Evolutionary conservation across 208 protist species (phyloP).

Genomic region (Trypanosoma mega): DNA sequence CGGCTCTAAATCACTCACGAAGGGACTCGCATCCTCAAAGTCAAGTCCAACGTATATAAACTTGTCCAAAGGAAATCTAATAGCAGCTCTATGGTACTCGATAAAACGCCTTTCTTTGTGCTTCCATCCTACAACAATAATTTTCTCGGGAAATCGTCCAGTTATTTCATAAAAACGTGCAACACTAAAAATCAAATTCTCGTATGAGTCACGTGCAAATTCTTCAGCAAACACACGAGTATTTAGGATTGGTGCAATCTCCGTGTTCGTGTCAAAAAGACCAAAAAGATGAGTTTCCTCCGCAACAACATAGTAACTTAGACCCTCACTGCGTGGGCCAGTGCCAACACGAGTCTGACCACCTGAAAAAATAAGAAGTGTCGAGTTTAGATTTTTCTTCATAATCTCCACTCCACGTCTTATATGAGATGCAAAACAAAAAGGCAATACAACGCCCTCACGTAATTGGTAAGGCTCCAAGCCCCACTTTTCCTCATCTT

Average conservation of each 20-base stretch:
- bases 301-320: constrained; percentile 37
- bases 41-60: constrained; percentile 41
- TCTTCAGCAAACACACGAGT: constrained; percentile 31
- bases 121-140: constrained; percentile 45
- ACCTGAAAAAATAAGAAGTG: constrained; percentile 45
- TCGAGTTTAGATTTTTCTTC: constrained; percentile 15
- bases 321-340: constrained; percentile 38
- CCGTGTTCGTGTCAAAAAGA: constrained; percentile 5
- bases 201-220: constrained; percentile 45
- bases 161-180: constrained; percentile 45
- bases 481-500: constrained; percentile 28
- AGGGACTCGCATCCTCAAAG: constrained; percentile 17
- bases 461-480: constrained; percentile 33
- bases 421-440: constrained; percentile 33
- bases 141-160: constrained; percentile 23
- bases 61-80: constrained; percentile 29
- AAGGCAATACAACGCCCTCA: constrained; percentile 13
- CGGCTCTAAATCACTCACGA: constrained; percentile 12
- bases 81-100: constrained; percentile 35
- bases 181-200: constrained; percentile 53
- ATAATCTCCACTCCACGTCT: constrained; percentile 23
- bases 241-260: constrained; percentile 7
- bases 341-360: constrained; percentile 27
- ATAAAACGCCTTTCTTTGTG: constrained; percentile 42
- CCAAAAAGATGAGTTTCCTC: constrained; percentile 31